phyloP scores from a whole-genome alignment of 495 filamentous ascomycete genomes.

The Penicillium desertorum region DNA sequence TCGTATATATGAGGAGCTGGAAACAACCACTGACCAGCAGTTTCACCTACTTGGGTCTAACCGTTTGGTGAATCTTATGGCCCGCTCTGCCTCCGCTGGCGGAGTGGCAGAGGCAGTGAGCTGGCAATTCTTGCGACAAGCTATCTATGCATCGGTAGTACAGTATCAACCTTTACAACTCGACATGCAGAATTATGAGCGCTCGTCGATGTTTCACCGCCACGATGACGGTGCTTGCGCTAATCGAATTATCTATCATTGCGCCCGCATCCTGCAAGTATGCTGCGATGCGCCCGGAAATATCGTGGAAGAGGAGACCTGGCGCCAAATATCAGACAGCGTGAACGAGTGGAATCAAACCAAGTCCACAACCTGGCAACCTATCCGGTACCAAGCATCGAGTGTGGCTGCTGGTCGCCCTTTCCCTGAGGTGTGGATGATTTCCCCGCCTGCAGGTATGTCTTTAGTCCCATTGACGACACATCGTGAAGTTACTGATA shows the following conservation, averaged over 20 bases:
- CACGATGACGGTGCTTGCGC: constrained; percentile 37
- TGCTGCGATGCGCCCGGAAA: constrained; percentile 24
- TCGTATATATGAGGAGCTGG: constrained; percentile 41
- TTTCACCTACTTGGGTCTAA: constrained; percentile 42
- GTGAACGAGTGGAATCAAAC: constrained; percentile 34
- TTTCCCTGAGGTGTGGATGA: constrained; percentile 44
- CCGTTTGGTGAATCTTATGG: constrained; percentile 39
- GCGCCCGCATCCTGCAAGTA: constrained; percentile 38
- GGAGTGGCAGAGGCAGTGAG: constrained; percentile 43
- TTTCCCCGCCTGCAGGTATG: constrained; percentile 39
- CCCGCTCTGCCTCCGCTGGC: constrained; percentile 37
- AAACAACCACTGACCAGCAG: constrained; percentile 33
- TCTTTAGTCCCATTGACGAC: neutral
- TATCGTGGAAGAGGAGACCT: constrained; percentile 24
- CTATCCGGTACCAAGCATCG: constrained; percentile 34
- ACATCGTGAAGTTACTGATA: neutral
- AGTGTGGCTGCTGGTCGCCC: constrained; percentile 28
- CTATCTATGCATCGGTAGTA: constrained; percentile 42
- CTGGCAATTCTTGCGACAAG: constrained; percentile 45
- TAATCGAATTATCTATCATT: constrained; percentile 38
- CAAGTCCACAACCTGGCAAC: constrained; percentile 39
- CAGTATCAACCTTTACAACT: constrained; percentile 38
- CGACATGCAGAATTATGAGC: constrained; percentile 38
- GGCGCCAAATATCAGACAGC: constrained; percentile 27
- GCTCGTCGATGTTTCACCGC: constrained; percentile 36